A percentile compares a stretch with the other conserved stretches of the same genome.
These are phyloP conservation scores for Emericellopsis terricola DNA, from an alignment of 495 filamentous ascomycete species.

Conservation along the genomic window DNA sequence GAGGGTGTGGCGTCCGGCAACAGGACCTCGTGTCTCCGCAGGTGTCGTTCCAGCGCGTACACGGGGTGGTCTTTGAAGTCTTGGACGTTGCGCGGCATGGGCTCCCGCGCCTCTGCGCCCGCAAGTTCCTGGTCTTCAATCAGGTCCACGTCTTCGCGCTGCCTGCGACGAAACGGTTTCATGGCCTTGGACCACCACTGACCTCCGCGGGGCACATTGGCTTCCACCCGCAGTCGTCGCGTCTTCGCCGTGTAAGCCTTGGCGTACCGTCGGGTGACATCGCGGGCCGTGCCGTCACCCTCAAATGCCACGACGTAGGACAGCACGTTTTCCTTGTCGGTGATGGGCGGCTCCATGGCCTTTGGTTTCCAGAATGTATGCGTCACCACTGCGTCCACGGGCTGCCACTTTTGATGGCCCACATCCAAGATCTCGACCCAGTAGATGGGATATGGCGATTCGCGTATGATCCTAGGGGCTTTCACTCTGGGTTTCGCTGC, in stretches of 20 bases:
- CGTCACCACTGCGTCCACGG: slow-evolving; percentile 73
- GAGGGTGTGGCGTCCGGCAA: slow-evolving; percentile 51
- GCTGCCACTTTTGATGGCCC: slow-evolving; percentile 75
- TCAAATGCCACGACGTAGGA: slow-evolving; percentile 79
- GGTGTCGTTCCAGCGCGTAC: slow-evolving; percentile 75
- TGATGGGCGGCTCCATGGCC: slow-evolving; percentile 62
- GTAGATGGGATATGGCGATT: slow-evolving; percentile 64
- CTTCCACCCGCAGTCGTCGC: slow-evolving; percentile 53
- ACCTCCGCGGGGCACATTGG: slow-evolving; percentile 36
- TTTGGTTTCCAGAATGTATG: slow-evolving; percentile 50
- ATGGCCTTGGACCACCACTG: slow-evolving; percentile 56
- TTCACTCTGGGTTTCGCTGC: no score
- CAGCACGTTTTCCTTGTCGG: slow-evolving; percentile 53
- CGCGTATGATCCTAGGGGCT: slow-evolving; percentile 27
- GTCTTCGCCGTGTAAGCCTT: slow-evolving; percentile 84
- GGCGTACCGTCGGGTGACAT: slow-evolving; percentile 66
- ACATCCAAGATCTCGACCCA: slow-evolving; percentile 88
- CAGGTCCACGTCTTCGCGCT: slow-evolving; percentile 49
- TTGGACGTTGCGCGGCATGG: slow-evolving; percentile 74
- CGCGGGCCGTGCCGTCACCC: slow-evolving; percentile 46
- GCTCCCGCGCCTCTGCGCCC: slow-evolving; percentile 51
- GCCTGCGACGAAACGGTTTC: slow-evolving; percentile 36
- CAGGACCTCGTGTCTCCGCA: slow-evolving; percentile 64
- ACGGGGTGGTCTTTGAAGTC: slow-evolving; percentile 90
- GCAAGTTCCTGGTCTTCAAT: slow-evolving; percentile 64